Conservation (phyloP, 352 stramenopile species). For the Pythium volutum region DNA sequence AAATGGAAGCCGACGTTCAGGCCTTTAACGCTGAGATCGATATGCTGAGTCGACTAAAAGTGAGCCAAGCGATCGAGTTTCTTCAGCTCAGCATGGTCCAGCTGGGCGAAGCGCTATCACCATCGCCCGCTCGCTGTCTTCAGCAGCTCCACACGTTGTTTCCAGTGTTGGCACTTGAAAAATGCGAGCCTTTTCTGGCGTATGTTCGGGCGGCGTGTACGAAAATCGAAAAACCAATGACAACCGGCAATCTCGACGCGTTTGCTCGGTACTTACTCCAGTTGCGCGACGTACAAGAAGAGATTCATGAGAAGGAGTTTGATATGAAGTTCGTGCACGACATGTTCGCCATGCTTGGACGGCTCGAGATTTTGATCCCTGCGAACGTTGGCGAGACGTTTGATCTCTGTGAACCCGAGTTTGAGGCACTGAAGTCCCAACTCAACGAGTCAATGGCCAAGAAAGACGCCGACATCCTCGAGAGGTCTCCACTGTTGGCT, state of each 20-base stretch:
- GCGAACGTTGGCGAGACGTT: conserved; percentile 26
- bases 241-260: conserved; percentile 25
- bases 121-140: conserved; percentile 42
- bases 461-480: conserved; percentile 28
- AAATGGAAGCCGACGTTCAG: conserved; percentile 39
- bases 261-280: conserved; percentile 58
- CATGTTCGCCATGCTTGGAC: conserved; percentile 34
- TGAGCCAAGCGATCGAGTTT: conserved; percentile 33
- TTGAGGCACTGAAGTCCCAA: conserved; percentile 26
- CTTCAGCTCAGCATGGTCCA: conserved; percentile 39
- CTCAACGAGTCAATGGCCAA: conserved; percentile 18
- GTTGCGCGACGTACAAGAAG: conserved; percentile 45
- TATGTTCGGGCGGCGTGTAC: conserved; percentile 35
- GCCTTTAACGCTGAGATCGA: conserved; percentile 44
- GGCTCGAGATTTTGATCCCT: conserved; percentile 34
- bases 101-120: conserved; percentile 37
- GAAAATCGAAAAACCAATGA: conserved; percentile 49
- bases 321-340: conserved; percentile 47
- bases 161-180: conserved; percentile 39
- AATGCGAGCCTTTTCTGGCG: conserved; percentile 42
- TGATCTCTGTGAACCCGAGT: conserved; percentile 31
- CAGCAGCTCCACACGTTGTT: conserved; percentile 36
- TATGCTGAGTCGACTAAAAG: conserved; percentile 5
- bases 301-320: conserved; percentile 41
- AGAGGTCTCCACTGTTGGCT: conserved; percentile 21